Conservation (phyloP, 306 rosid species). For the Lagenaria siceraria region DNA sequence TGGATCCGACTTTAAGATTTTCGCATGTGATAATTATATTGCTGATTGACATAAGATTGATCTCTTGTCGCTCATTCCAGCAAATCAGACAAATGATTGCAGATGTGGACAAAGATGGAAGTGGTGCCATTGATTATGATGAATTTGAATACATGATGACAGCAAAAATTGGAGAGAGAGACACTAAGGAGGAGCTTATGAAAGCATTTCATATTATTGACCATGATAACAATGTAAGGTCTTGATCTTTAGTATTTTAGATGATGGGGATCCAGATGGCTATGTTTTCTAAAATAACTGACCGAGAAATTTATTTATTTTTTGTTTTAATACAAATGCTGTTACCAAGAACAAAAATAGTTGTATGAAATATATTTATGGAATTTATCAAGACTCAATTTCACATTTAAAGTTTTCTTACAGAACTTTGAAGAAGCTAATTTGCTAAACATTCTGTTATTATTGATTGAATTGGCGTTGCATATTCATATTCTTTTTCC, state of each 20-base stretch:
- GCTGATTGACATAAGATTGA: constrained; percentile 18
- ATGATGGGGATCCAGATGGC: background rate
- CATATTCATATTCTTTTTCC: constrained; percentile 2
- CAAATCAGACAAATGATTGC: constrained; percentile 91
- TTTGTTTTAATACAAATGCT: background rate
- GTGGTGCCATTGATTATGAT: constrained; percentile 90
- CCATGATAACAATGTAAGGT: constrained; percentile 56
- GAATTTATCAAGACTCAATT: background rate
- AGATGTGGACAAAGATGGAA: constrained; percentile 97
- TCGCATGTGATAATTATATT: too few relatives aligned
- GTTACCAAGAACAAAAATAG: background rate
- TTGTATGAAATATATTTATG: background rate
- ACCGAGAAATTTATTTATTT: background rate
- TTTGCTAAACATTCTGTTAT: background rate
- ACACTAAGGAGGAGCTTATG: constrained; percentile 84
- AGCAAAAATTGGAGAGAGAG: constrained; percentile 93
- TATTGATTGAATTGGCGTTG: background rate
- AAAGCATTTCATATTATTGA: constrained; percentile 83
- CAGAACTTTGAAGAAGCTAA: background rate
- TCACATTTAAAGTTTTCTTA: background rate
- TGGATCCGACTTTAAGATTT: background rate
- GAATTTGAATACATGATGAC: constrained; percentile 97
- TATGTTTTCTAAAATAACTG: background rate
- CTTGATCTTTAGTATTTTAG: constrained; percentile 4
- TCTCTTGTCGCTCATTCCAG: constrained; percentile 33